Evolutionary conservation across 768 basidiomycete genomes (phyloP).

Genomic region (Galerina marginata): DNA sequence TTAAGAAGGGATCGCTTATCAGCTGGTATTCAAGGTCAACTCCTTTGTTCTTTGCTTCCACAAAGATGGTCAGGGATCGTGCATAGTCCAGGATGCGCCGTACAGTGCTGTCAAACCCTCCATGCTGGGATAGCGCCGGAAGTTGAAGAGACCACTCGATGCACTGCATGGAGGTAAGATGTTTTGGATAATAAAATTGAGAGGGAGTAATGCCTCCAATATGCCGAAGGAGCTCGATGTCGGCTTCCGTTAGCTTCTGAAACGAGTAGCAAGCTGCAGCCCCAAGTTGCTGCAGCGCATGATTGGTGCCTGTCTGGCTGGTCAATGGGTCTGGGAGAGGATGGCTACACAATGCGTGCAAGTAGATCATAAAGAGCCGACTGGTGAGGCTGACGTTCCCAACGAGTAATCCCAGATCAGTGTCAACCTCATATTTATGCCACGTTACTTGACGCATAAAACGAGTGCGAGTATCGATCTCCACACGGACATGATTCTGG

Average conservation of each 20-base stretch:
- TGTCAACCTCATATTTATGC: conserved; percentile 38
- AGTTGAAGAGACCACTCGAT: conserved; percentile 37
- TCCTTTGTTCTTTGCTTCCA: neutral
- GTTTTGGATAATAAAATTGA: conserved; percentile 42
- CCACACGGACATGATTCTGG: conserved; percentile 26
- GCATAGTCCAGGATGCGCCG: conserved; percentile 35
- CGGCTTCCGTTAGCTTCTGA: conserved; percentile 33
- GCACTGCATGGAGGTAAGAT: conserved; percentile 44
- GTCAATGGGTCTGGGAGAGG: conserved; percentile 50
- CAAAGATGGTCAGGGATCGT: conserved; percentile 13
- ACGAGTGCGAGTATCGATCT: conserved; percentile 21
- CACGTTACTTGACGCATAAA: conserved; percentile 23
- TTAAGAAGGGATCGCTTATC: conserved; percentile 10
- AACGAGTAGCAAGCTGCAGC: conserved; percentile 47
- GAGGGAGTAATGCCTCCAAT: conserved; percentile 41
- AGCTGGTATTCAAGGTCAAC: no score
- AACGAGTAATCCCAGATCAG: conserved; percentile 34
- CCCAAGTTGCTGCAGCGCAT: conserved; percentile 44
- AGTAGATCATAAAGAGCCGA: conserved; percentile 42
- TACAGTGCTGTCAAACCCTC: conserved; percentile 26
- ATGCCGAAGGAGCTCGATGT: conserved; percentile 35
- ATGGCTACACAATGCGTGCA: conserved; percentile 51
- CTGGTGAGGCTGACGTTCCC: conserved; percentile 33
- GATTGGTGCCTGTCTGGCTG: conserved; percentile 45
- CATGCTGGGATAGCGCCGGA: conserved; percentile 31